A percentile compares a stretch with the other conserved stretches of the same genome.
Conservation (phyloP, 164 flowering plant species). For the Magnolia sinica region DNA sequence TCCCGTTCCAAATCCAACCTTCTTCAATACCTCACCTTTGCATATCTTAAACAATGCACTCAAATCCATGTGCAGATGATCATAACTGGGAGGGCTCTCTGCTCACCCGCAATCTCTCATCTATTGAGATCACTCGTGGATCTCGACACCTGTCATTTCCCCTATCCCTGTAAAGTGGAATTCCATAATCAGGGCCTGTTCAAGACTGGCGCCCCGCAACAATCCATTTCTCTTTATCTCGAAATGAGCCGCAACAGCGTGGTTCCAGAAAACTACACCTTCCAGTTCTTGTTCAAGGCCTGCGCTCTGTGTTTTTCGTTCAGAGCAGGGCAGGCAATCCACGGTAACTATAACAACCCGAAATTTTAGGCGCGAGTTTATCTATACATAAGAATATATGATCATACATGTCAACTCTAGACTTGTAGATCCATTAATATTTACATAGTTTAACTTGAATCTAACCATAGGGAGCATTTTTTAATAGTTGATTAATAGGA, state of each 20-base stretch:
- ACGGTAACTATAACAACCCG: too few relatives aligned
- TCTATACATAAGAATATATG: too few relatives aligned
- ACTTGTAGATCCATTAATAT: too few relatives aligned
- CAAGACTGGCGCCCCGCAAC: background rate
- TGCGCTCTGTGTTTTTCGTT: background rate
- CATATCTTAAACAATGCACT: background rate
- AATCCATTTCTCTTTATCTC: constrained; percentile 13
- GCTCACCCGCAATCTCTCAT: background rate
- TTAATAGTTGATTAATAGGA: too few relatives aligned
- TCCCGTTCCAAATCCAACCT: constrained; percentile 21
- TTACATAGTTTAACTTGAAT: too few relatives aligned
- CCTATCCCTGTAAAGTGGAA: too few relatives aligned
- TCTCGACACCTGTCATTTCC: constrained; percentile 5
- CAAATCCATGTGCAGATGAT: constrained; percentile 16
- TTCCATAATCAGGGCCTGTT: constrained; percentile 15
- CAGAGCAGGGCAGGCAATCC: constrained; percentile 7
- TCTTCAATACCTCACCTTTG: constrained; percentile 22
- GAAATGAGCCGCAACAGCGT: constrained; percentile 6
- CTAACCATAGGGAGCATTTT: too few relatives aligned
- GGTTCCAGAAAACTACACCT: constrained; percentile 8
- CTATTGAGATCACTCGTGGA: constrained; percentile 8
- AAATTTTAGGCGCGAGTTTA: too few relatives aligned
- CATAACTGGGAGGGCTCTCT: constrained; percentile 2
- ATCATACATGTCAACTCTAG: too few relatives aligned
- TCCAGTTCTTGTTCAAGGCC: constrained; percentile 22